A percentile compares a stretch with the other conserved stretches of the same genome.
These are phyloP conservation scores for Pelargonium cotyledonis DNA, from an alignment of 441 rosid genomes.

Conservation along the genomic window DNA sequence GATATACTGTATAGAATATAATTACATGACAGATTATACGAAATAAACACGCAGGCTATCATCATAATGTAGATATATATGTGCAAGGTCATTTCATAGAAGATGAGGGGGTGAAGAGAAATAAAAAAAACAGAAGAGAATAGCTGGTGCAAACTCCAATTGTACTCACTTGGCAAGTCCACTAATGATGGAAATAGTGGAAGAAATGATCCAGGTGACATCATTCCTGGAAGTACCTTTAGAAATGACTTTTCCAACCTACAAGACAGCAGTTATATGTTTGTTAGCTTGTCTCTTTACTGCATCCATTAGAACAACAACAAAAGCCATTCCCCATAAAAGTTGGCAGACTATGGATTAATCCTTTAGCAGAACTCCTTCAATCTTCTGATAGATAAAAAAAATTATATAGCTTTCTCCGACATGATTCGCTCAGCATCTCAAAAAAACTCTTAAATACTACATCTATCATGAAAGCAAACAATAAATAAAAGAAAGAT, in stretches of 20 bases:
- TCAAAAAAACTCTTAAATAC: background rate
- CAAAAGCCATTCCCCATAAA: too few relatives aligned
- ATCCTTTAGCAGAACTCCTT: too few relatives aligned
- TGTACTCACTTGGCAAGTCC: conserved; percentile 79
- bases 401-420: background rate
- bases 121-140: background rate
- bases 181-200: conserved; percentile 79
- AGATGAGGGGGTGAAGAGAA: background rate
- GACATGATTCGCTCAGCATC: background rate
- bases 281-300: conserved; percentile 11
- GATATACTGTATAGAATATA: background rate
- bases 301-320: conserved; percentile 9
- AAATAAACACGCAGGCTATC: background rate
- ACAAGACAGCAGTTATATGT: conserved; percentile 26
- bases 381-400: background rate
- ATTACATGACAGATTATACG: conserved; percentile 8
- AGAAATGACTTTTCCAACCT: conserved; percentile 76
- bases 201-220: conserved; percentile 87
- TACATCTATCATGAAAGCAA: background rate
- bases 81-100: background rate
- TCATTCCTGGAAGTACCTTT: conserved; percentile 69
- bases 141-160: conserved; percentile 8
- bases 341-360: too few relatives aligned
- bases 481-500: background rate
- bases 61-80: conserved; percentile 13